Conservation (phyloP, 768 basidiomycete genomes). For the Hemileccinum rubropunctum region DNA sequence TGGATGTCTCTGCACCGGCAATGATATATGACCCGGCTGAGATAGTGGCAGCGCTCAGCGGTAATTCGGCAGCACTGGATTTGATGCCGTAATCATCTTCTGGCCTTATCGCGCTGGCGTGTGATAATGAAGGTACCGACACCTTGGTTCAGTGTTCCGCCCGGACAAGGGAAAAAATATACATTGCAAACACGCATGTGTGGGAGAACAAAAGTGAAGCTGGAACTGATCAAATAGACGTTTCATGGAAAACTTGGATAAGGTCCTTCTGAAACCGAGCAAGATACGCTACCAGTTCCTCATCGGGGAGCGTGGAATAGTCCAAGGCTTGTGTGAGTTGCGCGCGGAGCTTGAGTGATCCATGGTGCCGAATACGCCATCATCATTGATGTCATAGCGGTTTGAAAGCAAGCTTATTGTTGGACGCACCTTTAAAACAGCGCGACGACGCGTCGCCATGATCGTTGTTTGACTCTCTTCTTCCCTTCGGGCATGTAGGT, state of each 20-base stretch:
- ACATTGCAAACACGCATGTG: slow-evolving; percentile 4
- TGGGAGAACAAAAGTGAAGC: not conserved
- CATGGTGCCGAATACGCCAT: not conserved
- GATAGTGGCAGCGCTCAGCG: too few species aligned
- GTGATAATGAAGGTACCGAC: slow-evolving; percentile 13
- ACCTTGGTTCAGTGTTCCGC: not conserved
- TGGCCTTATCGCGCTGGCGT: slow-evolving; percentile 1
- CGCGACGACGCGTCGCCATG: slow-evolving; percentile 60
- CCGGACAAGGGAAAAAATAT: not conserved
- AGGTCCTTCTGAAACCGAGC: slow-evolving; percentile 69
- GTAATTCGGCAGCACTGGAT: not conserved
- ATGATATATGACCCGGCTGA: too few species aligned
- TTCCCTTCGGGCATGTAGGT: slow-evolving; percentile 54
- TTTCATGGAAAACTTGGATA: slow-evolving; percentile 43
- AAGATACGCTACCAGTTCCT: slow-evolving; percentile 65
- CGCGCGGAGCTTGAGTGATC: slow-evolving; percentile 56
- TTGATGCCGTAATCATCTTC: slow-evolving; percentile 11
- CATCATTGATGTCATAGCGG: not conserved
- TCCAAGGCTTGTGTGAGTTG: slow-evolving; percentile 73
- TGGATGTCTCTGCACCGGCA: slow-evolving; percentile 1
- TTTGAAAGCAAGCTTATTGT: not conserved
- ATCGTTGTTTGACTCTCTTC: slow-evolving; percentile 61
- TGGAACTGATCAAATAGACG: slow-evolving; percentile 10
- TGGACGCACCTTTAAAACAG: slow-evolving; percentile 57
- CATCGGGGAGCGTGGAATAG: slow-evolving; percentile 70